Percentiles rank a stretch among this genome's conserved stretches.
These are phyloP conservation scores for Sarcodon sp. DNA, from an alignment of 768 basidiomycete genomes.

Conservation along the genomic window DNA sequence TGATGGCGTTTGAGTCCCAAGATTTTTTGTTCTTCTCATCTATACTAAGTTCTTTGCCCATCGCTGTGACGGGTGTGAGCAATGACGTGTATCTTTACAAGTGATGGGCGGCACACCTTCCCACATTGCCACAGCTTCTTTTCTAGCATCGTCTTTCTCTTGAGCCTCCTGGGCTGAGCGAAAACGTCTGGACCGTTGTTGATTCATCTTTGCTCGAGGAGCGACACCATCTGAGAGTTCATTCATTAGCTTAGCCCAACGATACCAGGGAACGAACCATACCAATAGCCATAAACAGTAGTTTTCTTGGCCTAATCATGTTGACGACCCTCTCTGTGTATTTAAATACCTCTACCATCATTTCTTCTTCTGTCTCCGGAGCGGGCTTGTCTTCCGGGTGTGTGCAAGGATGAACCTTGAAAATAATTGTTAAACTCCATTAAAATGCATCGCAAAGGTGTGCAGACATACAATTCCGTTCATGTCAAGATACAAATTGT, in stretches of 20 bases:
- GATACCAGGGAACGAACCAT: slow-evolving; percentile 13
- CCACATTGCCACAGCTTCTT: slow-evolving; percentile 74
- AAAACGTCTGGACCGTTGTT: slow-evolving; percentile 95
- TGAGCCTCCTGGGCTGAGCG: slow-evolving; percentile 90
- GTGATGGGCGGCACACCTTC: slow-evolving; percentile 40
- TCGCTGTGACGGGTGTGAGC: slow-evolving; percentile 35
- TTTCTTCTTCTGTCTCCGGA: slow-evolving; percentile 95
- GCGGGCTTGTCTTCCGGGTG: slow-evolving; percentile 98
- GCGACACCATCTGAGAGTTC: slow-evolving; percentile 75
- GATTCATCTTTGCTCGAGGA: slow-evolving; percentile 99
- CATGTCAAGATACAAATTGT: slow-evolving; percentile 97
- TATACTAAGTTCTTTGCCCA: slow-evolving; percentile 80
- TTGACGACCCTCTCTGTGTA: slow-evolving; percentile 97
- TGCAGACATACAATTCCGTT: slow-evolving; percentile 80
- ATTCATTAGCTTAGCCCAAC: not conserved
- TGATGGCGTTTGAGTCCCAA: slow-evolving; percentile 99
- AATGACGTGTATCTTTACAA: not conserved
- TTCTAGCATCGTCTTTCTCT: slow-evolving; percentile 81
- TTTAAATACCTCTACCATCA: slow-evolving; percentile 96
- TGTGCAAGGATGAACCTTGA: slow-evolving; percentile 93
- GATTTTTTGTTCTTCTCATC: slow-evolving; percentile 74
- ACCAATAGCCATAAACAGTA: slow-evolving; percentile 99
- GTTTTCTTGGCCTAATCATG: slow-evolving; percentile 89
- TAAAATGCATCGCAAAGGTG: slow-evolving; percentile 1
- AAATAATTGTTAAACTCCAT: not conserved